Percentiles rank a stretch among this genome's conserved stretches.
Conservation (phyloP, 441 rosid species). For the Lepidium campestre region DNA sequence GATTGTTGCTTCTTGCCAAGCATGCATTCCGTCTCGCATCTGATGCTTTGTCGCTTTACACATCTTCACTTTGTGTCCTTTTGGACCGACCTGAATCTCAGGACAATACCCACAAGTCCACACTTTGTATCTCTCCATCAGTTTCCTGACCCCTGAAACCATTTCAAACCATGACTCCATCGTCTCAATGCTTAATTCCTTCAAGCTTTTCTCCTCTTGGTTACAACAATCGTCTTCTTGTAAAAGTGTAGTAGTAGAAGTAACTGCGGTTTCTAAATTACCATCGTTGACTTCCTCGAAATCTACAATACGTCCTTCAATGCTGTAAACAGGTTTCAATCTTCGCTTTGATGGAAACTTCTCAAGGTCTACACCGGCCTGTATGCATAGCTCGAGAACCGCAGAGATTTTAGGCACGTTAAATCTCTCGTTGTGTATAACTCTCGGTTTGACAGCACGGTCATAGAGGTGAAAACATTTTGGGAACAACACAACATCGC, state of each 20-base stretch:
- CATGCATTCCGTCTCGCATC: conserved; percentile 71
- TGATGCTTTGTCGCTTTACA: conserved; percentile 81
- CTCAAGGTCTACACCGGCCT: conserved; percentile 68
- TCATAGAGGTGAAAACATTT: conserved; percentile 76
- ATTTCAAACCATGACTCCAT: conserved; percentile 63
- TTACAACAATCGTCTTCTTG: not conserved
- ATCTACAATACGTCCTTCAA: conserved; percentile 82
- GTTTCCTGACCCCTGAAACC: conserved; percentile 52
- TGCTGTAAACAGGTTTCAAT: conserved; percentile 67
- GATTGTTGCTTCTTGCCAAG: conserved; percentile 81
- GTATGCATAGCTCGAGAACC: conserved; percentile 72
- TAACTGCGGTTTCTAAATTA: not conserved
- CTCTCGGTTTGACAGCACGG: conserved; percentile 75
- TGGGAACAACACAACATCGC: conserved; percentile 52
- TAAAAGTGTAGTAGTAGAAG: not conserved
- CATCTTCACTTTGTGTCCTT: conserved; percentile 81
- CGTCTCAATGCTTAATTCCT: conserved; percentile 42
- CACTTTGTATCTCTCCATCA: conserved; percentile 61
- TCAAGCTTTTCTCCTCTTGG: conserved; percentile 23
- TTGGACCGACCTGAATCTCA: conserved; percentile 88
- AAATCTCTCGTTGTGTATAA: conserved; percentile 53
- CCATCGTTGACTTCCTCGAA: conserved; percentile 31
- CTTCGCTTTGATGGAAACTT: conserved; percentile 64
- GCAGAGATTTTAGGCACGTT: conserved; percentile 50
- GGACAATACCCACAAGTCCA: conserved; percentile 80